phyloP scores from a whole-genome alignment of 192 early-diverging fungal species.

The Chytriomyces sp. region DNA sequence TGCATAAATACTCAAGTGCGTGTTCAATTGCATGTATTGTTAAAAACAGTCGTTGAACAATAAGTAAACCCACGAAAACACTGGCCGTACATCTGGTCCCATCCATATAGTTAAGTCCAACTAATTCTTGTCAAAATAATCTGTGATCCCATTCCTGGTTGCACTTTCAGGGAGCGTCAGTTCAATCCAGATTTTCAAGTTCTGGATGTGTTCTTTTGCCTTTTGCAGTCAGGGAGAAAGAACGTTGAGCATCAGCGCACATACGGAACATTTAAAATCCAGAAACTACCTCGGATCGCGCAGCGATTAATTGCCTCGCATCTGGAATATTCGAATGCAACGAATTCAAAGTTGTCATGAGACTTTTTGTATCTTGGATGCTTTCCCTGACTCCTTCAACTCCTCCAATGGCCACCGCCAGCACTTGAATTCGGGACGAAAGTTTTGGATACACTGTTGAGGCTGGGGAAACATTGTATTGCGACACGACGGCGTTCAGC shows the following conservation, averaged over 20 bases:
- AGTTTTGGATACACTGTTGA: conserved; percentile 13
- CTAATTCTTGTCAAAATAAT: neutral
- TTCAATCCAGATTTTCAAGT: conserved; percentile 32
- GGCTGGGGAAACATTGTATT: conserved; percentile 9
- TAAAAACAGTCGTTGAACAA: no score
- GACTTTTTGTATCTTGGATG: neutral
- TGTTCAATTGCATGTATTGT: no score
- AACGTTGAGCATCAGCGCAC: no score
- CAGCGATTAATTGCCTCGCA: neutral
- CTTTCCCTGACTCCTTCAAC: neutral
- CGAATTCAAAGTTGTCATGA: neutral
- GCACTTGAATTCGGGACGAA: conserved; percentile 15
- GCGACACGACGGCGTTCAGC: neutral
- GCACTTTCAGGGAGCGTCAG: conserved; percentile 4
- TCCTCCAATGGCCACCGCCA: conserved; percentile 18
- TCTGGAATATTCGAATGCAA: conserved; percentile 22
- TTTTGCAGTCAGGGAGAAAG: neutral
- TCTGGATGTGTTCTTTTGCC: conserved; percentile 30
- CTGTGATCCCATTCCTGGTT: neutral
- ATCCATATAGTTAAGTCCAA: no score
- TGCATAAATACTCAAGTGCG: no score
- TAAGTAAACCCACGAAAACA: neutral
- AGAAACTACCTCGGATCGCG: neutral
- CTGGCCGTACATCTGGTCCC: neutral
- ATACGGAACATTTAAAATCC: neutral